Percentiles rank a stretch among this genome's conserved stretches.
Evolutionary conservation across 208 protist genomes (phyloP).

Genomic region (Acanthamoeba polyphaga): DNA sequence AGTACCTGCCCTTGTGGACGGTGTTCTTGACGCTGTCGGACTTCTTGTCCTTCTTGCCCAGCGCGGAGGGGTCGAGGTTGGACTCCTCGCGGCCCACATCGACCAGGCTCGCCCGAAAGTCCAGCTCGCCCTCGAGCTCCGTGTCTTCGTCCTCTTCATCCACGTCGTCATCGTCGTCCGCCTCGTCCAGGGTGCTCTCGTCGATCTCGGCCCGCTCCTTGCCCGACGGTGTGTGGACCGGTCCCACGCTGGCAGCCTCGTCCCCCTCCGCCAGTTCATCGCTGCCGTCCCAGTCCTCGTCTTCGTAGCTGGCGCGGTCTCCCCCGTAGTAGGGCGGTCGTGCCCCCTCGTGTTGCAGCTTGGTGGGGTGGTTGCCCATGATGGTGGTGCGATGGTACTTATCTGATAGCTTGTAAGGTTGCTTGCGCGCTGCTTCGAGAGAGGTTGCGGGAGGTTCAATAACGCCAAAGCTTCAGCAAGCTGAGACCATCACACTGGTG

Average conservation of each 20-base stretch:
- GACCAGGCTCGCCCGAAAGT: constrained; percentile 57
- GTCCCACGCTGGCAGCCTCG: neutral
- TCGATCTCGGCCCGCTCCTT: neutral
- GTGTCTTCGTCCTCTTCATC: neutral
- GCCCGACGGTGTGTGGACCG: neutral
- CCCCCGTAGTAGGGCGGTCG: too few relatives aligned
- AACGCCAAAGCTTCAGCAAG: too few relatives aligned
- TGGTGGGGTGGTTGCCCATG: too few relatives aligned
- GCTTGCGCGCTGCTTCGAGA: too few relatives aligned
- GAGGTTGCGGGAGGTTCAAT: too few relatives aligned
- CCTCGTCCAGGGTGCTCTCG: neutral
- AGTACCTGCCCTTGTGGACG: constrained; percentile 47
- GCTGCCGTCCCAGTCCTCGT: neutral
- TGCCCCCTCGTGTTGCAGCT: too few relatives aligned
- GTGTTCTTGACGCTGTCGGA: neutral
- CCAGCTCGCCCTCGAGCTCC: neutral
- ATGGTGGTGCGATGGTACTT: too few relatives aligned
- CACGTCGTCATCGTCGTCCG: neutral
- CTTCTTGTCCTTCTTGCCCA: constrained; percentile 25
- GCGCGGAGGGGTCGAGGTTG: neutral
- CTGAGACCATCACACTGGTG: too few relatives aligned
- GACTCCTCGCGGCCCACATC: constrained; percentile 10
- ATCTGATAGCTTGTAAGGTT: too few relatives aligned
- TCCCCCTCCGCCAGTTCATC: neutral
- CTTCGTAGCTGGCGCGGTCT: too few relatives aligned